A percentile compares a stretch with the other conserved stretches of the same genome.
Conservation (phyloP, 352 stramenopile species). For the Lagenidium giganteum region DNA sequence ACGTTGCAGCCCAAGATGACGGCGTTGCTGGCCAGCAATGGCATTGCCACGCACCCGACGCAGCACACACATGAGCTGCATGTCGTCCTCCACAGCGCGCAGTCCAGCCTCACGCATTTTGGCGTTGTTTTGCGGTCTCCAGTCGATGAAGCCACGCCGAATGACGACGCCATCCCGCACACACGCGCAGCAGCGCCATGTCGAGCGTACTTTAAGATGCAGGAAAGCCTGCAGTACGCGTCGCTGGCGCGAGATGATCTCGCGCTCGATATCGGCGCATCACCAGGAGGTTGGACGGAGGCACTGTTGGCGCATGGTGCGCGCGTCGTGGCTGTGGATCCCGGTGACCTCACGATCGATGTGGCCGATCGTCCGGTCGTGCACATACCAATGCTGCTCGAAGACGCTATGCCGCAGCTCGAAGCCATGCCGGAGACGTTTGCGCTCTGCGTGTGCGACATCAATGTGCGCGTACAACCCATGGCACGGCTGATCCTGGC, state of each 20-base stretch:
- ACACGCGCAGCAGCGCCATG: constrained; percentile 28
- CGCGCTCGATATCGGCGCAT: too few species aligned
- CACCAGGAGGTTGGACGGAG: constrained; percentile 39
- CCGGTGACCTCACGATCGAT: constrained; percentile 25
- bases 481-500: constrained; percentile 24
- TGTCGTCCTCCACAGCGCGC: constrained; percentile 20
- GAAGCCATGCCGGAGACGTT: constrained; percentile 16
- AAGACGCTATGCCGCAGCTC: constrained; percentile 16
- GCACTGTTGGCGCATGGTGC: constrained; percentile 23
- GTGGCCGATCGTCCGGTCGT: constrained; percentile 13
- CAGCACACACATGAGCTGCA: constrained; percentile 39
- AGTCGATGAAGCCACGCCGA: neutral
- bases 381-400: constrained; percentile 25
- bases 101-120: constrained; percentile 29
- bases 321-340: constrained; percentile 30
- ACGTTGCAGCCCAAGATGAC: constrained; percentile 29
- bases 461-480: constrained; percentile 27
- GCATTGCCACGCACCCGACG: constrained; percentile 31
- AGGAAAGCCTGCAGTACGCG: constrained; percentile 34
- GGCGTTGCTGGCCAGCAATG: constrained; percentile 21
- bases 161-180: neutral
- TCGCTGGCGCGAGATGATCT: too few species aligned
- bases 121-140: constrained; percentile 12
- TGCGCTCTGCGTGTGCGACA: constrained; percentile 31
- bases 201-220: constrained; percentile 51